Base-by-base conservation (phyloP, 306 rosid species). In the Corylus avellana region DNA sequence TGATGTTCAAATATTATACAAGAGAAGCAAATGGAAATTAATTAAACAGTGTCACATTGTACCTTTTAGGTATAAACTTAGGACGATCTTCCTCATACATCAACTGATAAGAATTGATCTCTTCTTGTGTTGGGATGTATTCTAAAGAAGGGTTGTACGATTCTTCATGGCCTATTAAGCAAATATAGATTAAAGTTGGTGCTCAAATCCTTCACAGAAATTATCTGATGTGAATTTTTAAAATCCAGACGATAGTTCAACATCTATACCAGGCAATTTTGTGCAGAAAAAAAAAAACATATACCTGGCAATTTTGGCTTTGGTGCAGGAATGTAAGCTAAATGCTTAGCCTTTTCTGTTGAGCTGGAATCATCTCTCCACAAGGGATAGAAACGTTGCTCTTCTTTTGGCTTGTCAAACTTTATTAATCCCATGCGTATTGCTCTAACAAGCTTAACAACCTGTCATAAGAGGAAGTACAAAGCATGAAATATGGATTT, bases 71-170 rank as follows among this genome's bases (percentile, higher is more conserved):
- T 63, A 93, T 90, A 82, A 91, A 91, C 71, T 93, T 91, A 27
- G 99, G 98, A 48, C 91, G 97, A 85, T 95, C 99, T 90, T 95
- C 98, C 66, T 91, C 96, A 66, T 64, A 86, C 98, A 90, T 88
- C 87, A 91, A 84, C 75, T 95, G 93, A 85, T 95, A 90, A 54
- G 93, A 81, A 84, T 88, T 90, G 46, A 92, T 82, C 85, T 93
- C 99, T 88, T 95, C 99, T 87, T 95, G 96, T 54, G 94, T 83
- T 77, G 99, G 99, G 74, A 95, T 95, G 84, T 87, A 93, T 80
- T 95, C 99, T 74, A 84, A 69, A 78, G 99, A 91, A 80, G 99
- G 99, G 87, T 93, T 95, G 82, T 91, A 92, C 1, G 99, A 93
- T 78, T 95, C 99, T 77, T 91, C 98, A 22, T 95, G 91, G 75